These are phyloP conservation scores for Madurella mycetomatis DNA, from an alignment of 2,329 filamentous ascomycete species.

Conservation along the genomic window DNA sequence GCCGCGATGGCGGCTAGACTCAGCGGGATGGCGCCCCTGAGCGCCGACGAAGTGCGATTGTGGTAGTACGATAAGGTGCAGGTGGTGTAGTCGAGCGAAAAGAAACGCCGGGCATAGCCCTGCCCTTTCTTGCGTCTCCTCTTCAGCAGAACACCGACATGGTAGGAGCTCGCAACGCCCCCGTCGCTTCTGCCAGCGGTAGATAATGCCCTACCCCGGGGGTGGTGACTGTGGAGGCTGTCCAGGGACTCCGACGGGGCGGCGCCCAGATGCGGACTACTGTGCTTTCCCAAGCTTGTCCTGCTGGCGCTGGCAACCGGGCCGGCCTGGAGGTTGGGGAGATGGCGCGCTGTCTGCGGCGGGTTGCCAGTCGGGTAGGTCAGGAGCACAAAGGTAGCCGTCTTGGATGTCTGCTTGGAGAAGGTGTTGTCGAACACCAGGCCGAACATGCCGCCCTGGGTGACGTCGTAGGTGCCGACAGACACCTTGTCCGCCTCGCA, in stretches of 20 bases:
- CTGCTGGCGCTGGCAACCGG: constrained; percentile 40
- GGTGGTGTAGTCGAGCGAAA: constrained; percentile 90
- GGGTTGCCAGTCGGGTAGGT: constrained; percentile 83
- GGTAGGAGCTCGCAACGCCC: constrained; percentile 52
- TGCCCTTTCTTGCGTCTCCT: constrained; percentile 89
- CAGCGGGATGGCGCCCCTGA: constrained; percentile 87
- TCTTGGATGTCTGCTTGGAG: constrained; percentile 91
- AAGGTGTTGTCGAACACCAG: constrained; percentile 99
- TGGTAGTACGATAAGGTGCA: constrained; percentile 96
- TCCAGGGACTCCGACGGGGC: constrained; percentile 54
- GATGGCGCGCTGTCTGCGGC: constrained; percentile 68
- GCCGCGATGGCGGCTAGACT: constrained; percentile 87
- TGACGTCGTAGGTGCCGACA: constrained; percentile 82
- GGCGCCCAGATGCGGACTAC: constrained; percentile 42
- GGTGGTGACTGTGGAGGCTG: constrained; percentile 53
- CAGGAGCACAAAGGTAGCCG: constrained; percentile 87
- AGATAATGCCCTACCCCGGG: constrained; percentile 43
- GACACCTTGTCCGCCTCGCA: constrained; percentile 95
- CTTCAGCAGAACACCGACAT: constrained; percentile 84
- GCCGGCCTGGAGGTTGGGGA: constrained; percentile 53
- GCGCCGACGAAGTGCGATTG: constrained; percentile 84
- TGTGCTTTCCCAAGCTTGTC: constrained; percentile 48
- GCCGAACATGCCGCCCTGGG: constrained; percentile 87
- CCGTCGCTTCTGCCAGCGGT: constrained; percentile 51
- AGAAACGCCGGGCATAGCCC: constrained; percentile 88